Base-by-base conservation (phyloP, 2,329 filamentous ascomycete genomes). In the Acrocalymma vagum region DNA sequence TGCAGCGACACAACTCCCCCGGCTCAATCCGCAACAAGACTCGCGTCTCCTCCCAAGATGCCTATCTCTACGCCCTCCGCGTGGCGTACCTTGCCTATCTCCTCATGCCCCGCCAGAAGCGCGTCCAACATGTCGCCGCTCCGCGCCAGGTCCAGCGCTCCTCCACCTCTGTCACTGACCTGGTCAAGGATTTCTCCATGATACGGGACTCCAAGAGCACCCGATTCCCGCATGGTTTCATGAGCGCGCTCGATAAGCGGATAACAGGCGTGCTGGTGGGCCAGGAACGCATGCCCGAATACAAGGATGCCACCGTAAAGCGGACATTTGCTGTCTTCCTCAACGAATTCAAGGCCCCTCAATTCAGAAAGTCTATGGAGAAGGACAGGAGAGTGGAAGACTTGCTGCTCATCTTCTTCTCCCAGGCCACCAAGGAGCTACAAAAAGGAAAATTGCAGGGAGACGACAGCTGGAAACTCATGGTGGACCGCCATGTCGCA, bases 351-450 rank as follows among this genome's bases (percentile, higher is more conserved):
- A 96, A 93, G 57, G 90, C 95, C 49, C 85, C 86, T 48, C 85
- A 83, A 29, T 96, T 96, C 63, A 86, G 90, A 55, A 95, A 91
- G 74, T 87, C 85, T 44, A 90, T 96, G 77, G 91, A 96, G 64
- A 95, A 95, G 72, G 93, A 96, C 69, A 83, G 93, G 49, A 86
- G 93, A 62, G 86, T 95, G 15, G 94, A 99, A 71, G 92, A 95
- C 51, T 75, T 97, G 35, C 84, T 99, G 35, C 79, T 99, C 55
- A 96, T 97, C 51, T 97, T 99, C 77, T 97, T 95, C 72, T 95
- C 92, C 1, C 88, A 90, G 50, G 92, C 94, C 6, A 95, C 90
- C 29, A 95, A 95, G 68, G 92, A 95, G 48, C 81, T 96, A 60
- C 85, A 88, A 69, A 89, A 90, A 67, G 82, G 87, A 37, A 88